Conservation (phyloP, 345 rosid genomes). For the Eucalyptus cladocalyx region DNA sequence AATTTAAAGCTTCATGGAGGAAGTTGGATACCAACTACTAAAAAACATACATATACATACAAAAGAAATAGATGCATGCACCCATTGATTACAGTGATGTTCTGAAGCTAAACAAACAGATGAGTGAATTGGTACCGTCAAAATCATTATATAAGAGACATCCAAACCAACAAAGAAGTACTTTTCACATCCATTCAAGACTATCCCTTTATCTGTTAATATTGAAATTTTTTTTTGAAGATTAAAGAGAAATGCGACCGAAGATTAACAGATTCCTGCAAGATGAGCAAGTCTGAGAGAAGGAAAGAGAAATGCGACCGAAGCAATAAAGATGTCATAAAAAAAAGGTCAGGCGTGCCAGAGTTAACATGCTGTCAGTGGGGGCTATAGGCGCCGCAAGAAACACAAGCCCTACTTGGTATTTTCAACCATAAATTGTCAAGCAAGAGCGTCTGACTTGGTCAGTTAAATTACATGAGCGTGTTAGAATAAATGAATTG, state of each 20-base stretch:
- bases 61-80: neutral
- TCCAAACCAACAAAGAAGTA: neutral
- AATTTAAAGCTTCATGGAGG: neutral
- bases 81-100: neutral
- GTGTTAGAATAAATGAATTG: neutral
- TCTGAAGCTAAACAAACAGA: neutral
- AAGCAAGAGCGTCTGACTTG: neutral
- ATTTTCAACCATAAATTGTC: neutral
- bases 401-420: neutral
- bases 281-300: neutral
- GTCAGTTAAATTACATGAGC: neutral
- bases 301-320: neutral
- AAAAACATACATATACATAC: neutral
- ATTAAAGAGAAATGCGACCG: neutral
- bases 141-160: neutral
- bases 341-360: neutral
- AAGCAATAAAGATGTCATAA: neutral
- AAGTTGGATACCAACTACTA: neutral
- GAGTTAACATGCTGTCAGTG: neutral
- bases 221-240: neutral
- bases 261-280: neutral
- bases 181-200: neutral
- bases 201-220: neutral
- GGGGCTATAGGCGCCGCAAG: neutral
- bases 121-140: neutral